Base-by-base conservation (phyloP, 1,284 basidiomycete genomes). In the Sporisorium graminicola region DNA sequence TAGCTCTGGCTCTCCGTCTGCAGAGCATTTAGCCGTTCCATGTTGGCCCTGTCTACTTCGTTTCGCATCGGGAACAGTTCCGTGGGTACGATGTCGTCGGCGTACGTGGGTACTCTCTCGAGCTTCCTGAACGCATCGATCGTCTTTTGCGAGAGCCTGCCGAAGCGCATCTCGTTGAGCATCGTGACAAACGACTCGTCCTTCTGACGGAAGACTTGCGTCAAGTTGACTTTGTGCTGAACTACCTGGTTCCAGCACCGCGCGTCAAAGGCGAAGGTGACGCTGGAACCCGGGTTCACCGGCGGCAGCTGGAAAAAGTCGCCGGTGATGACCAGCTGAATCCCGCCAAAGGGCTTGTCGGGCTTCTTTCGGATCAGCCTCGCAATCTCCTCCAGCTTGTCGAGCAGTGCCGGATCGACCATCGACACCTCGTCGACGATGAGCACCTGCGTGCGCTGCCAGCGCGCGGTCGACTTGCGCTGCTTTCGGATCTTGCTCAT, bases 241-340 rank as follows among this genome's bases (percentile, higher is more conserved):
- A 99, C 91, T 14, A 91, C 90, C 55, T 89, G 86, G n/a, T 88
- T 87, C 97, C 97, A 99, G 24, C 89, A 89, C 33, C 90, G 87
- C 7, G 94, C 94, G 81, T 99, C 94, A 82, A 99, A 99, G 24
- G 78, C 82, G 51, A 82, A 84, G 13, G 78, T 81, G 40, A 74
- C 57, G n/a, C 65, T 69, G 9, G 66, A 61, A n/a, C 58, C 89
- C 70, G 58, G 82, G 82, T 89, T 88, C 7, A 99, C 94, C 0
- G 97, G 96, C 1, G 97, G 97, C 7, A 99, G 88, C 86, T 99
- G 95, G 87, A 94, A 97, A 87, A 98, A 99, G 85, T 99, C 95
- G 24, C 95, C 95, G 0, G 94, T 95, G 14, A 97, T 89, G 70
- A 95, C 90, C 67, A 99, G 87, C 91, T 95, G 91, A 33, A 99